Conservation (phyloP, 176 grass and related monocot genomes). For the Carex littledalei region DNA sequence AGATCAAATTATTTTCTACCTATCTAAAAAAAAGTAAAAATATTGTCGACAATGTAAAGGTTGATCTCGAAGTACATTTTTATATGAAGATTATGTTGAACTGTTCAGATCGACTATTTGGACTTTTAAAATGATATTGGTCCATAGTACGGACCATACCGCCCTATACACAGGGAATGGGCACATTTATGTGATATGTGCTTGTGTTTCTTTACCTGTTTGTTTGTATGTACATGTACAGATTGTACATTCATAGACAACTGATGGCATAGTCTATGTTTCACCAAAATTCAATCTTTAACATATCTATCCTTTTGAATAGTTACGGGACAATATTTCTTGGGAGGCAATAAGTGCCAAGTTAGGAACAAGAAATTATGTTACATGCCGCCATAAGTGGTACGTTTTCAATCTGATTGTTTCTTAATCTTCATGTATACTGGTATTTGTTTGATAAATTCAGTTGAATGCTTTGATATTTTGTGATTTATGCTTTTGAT, state of each 20-base stretch:
- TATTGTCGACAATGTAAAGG: too few species aligned
- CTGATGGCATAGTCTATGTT: background rate
- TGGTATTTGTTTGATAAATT: background rate
- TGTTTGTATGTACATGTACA: background rate
- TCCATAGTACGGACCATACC: too few species aligned
- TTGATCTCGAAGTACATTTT: too few species aligned
- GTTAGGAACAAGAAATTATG: slow-evolving; percentile 44
- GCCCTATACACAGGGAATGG: background rate
- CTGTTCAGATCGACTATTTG: too few species aligned
- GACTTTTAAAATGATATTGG: too few species aligned
- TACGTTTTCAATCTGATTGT: slow-evolving; percentile 33
- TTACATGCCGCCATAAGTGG: slow-evolving; percentile 50
- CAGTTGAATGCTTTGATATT: background rate
- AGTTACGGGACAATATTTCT: slow-evolving; percentile 73
- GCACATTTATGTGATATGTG: background rate
- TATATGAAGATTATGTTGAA: too few species aligned
- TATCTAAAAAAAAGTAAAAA: too few species aligned
- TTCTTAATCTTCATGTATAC: background rate
- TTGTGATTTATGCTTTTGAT: background rate
- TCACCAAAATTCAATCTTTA: background rate
- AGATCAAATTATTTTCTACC: too few species aligned
- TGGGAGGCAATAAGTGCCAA: slow-evolving; percentile 82
- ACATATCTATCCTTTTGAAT: slow-evolving; percentile 26
- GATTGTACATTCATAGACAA: background rate
- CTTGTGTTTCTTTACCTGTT: background rate